Percentiles rank a stretch among this genome's conserved stretches.
phyloP scores from a whole-genome alignment of 306 rosid genomes.

The Vachellia pachyceras region DNA sequence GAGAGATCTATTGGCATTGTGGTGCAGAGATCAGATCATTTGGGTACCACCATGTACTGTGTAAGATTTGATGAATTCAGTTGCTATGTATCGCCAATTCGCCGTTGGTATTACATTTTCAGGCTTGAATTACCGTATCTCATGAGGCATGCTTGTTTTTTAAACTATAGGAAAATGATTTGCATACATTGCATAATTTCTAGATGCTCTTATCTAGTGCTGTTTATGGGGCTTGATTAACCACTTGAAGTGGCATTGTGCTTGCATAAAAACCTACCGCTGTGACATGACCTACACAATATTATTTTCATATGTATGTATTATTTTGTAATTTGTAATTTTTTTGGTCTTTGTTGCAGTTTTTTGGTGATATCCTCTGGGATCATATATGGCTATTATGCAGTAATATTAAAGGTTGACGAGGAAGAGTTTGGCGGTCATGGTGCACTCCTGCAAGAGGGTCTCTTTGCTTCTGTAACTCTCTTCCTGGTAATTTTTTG shows the following conservation, averaged over 20 bases:
- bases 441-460: conserved; percentile 98
- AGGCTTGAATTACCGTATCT: background rate
- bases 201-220: background rate
- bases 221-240: conserved; percentile 9
- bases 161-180: background rate
- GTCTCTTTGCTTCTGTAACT: conserved; percentile 91
- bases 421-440: conserved; percentile 99
- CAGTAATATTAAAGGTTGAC: conserved; percentile 83
- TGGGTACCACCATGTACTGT: conserved; percentile 1
- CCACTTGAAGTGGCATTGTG: conserved; percentile 1
- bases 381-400: conserved; percentile 79
- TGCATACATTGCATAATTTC: background rate
- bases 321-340: background rate
- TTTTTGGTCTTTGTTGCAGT: conserved; percentile 51
- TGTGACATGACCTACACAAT: background rate
- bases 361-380: conserved; percentile 78
- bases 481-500: conserved; percentile 81
- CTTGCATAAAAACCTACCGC: background rate
- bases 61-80: background rate
- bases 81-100: background rate
- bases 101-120: background rate
- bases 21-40: conserved; percentile 17
- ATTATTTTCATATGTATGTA: background rate
- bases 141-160: conserved; percentile 12
- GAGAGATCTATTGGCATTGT: conserved; percentile 22